phyloP scores from a whole-genome alignment of 371 early-diverging fungal genomes.

The Zopfochytrium polystomum region DNA sequence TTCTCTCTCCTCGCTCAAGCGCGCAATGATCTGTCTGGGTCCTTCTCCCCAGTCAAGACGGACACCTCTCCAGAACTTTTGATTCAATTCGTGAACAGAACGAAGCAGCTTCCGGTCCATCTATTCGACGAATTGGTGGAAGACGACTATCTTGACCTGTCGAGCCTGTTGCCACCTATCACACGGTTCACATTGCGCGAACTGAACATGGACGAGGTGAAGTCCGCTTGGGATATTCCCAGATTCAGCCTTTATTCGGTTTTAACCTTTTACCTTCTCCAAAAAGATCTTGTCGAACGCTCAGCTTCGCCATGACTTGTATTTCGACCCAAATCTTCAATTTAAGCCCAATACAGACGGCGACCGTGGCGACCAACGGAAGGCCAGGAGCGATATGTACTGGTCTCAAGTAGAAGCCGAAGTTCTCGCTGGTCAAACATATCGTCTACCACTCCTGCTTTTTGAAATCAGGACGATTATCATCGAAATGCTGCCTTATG shows the following conservation, averaged over 20 bases:
- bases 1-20: too few relatives aligned
- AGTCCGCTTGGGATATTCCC: background rate
- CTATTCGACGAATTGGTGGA: slow-evolving; percentile 38
- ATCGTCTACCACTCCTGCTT: slow-evolving; percentile 52
- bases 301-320: slow-evolving; percentile 73
- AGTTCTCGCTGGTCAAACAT: slow-evolving; percentile 18
- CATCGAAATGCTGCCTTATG: slow-evolving; percentile 54
- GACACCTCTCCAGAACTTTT: slow-evolving; percentile 16
- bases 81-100: slow-evolving; percentile 11
- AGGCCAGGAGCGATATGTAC: slow-evolving; percentile 48
- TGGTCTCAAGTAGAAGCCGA: slow-evolving; percentile 59
- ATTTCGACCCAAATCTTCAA: slow-evolving; percentile 69
- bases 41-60: slow-evolving; percentile 3
- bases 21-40: slow-evolving; percentile 7
- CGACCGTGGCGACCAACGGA: slow-evolving; percentile 51
- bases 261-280: background rate
- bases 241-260: background rate
- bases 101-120: slow-evolving; percentile 26
- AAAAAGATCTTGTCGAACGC: slow-evolving; percentile 56
- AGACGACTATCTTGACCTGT: slow-evolving; percentile 30
- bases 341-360: slow-evolving; percentile 73
- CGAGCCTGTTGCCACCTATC: slow-evolving; percentile 51
- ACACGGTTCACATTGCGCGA: slow-evolving; percentile 62
- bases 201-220: slow-evolving; percentile 55
- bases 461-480: slow-evolving; percentile 59